Evolutionary conservation across 768 basidiomycete genomes (phyloP).

Genomic region (Leccinum rimulosum): DNA sequence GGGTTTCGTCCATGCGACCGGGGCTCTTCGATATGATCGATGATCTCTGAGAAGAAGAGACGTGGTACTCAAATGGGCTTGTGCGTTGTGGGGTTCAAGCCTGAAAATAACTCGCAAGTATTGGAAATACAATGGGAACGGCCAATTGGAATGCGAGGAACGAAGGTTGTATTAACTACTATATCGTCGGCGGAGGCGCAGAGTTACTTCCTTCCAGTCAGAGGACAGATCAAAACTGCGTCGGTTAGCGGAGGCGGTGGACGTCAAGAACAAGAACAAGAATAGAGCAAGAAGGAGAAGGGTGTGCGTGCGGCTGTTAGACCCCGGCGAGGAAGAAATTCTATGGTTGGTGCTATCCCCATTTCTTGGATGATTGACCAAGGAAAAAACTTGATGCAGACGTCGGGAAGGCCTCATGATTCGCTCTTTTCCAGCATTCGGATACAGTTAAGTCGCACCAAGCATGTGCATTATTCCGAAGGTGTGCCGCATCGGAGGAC

Average conservation of each 20-base stretch:
- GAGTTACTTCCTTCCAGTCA: neutral
- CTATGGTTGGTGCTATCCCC: neutral
- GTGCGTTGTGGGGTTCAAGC: neutral
- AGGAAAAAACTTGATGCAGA: neutral
- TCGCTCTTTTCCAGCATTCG: neutral
- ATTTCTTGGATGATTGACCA: neutral
- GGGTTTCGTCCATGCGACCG: neutral
- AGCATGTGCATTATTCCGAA: neutral
- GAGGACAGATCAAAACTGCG: neutral
- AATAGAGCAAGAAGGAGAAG: no score
- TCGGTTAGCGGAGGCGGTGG: neutral
- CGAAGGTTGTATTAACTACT: no score
- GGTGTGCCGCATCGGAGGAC: neutral
- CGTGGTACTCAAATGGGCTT: neutral
- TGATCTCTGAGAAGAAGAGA: neutral
- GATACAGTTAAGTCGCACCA: neutral
- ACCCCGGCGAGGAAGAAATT: neutral
- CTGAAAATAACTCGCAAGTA: neutral
- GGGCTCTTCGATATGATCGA: neutral
- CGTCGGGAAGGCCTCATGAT: neutral
- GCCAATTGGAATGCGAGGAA: neutral
- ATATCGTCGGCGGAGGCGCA: neutral
- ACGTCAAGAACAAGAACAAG: neutral
- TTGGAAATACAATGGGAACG: neutral
- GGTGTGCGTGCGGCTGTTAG: neutral